Percentiles rank a stretch among this genome's conserved stretches.
These are phyloP conservation scores for Colletotrichum higginsianum DNA, from an alignment of 2,329 filamentous ascomycete species.

Conservation along the genomic window DNA sequence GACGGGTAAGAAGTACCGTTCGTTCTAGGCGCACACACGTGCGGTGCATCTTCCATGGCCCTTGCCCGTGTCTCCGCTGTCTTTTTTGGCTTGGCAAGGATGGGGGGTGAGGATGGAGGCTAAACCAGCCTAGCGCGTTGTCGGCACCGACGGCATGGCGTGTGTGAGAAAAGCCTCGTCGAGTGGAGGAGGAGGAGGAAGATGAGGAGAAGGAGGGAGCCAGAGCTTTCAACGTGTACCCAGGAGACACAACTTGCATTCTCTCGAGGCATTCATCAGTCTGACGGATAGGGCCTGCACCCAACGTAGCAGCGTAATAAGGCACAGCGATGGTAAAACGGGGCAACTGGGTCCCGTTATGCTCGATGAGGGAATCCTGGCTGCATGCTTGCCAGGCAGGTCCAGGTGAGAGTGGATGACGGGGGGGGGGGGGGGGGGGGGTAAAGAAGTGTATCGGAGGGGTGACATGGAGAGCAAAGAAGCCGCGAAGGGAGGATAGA, in stretches of 20 bases:
- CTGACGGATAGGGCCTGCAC: constrained; percentile 40
- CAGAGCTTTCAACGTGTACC: constrained; percentile 27
- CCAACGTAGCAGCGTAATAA: constrained; percentile 39
- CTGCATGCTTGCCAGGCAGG: constrained; percentile 36
- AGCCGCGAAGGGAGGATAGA: constrained; percentile 34
- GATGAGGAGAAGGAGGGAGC: constrained; percentile 18
- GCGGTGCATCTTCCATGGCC: constrained; percentile 35
- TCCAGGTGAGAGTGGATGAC: constrained; percentile 18
- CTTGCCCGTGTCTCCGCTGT: constrained; percentile 39
- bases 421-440: constrained; percentile 11
- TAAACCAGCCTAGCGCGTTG: constrained; percentile 36
- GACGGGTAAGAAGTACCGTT: constrained; percentile 44
- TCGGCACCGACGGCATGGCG: constrained; percentile 42
- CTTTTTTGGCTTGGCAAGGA: constrained; percentile 31
- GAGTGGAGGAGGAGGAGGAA: constrained; percentile 19
- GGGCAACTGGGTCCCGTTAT: constrained; percentile 37
- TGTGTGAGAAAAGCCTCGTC: constrained; percentile 31
- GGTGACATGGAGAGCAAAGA: constrained; percentile 14
- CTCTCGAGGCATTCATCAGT: constrained; percentile 29
- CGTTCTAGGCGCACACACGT: constrained; percentile 44
- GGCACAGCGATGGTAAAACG: constrained; percentile 39
- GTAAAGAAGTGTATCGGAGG: constrained; percentile 23
- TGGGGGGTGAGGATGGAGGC: constrained; percentile 21
- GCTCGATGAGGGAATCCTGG: constrained; percentile 42
- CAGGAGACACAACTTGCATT: constrained; percentile 36